Percentiles rank a stretch among this genome's conserved stretches.
Conservation (phyloP, 495 filamentous ascomycete genomes). For the Penicillium arizonense region DNA sequence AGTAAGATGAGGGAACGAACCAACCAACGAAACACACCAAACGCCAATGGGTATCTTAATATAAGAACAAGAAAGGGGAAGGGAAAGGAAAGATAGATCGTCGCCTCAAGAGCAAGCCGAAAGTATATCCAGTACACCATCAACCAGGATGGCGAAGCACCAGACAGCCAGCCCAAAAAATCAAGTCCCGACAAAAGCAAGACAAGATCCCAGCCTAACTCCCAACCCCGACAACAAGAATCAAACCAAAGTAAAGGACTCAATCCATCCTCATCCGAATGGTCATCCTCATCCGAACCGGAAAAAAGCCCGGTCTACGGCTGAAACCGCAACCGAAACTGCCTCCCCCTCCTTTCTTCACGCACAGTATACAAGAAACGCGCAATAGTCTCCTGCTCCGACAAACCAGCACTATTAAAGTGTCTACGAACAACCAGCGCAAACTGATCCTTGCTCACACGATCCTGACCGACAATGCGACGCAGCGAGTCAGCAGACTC, state of each 20-base stretch:
- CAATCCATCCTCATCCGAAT: slow-evolving; percentile 1
- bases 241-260: not conserved
- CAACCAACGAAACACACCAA: slow-evolving; percentile 7
- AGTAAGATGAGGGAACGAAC: not conserved
- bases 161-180: not conserved
- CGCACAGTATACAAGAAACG: slow-evolving; percentile 81
- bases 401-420: slow-evolving; percentile 81
- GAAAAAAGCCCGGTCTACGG: slow-evolving; percentile 22
- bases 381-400: slow-evolving; percentile 85
- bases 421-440: slow-evolving; percentile 83
- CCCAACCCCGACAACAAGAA: not conserved
- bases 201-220: not conserved
- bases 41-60: slow-evolving; percentile 32
- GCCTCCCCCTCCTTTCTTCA: slow-evolving; percentile 43
- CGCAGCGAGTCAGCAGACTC: slow-evolving; percentile 21
- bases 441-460: slow-evolving; percentile 74
- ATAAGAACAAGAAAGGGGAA: slow-evolving; percentile 3
- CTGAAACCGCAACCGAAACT: slow-evolving; percentile 47
- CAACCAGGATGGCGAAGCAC: slow-evolving; percentile 2
- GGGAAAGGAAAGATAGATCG: slow-evolving; percentile 3
- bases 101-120: not conserved
- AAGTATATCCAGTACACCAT: not conserved
- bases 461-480: slow-evolving; percentile 45
- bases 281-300: not conserved
- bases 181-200: not conserved